Evolutionary conservation across 805 yeast genomes (phyloP), one percentile per base, ranked within the genome.

Genomic region (Nakazawaea peltata): DNA sequence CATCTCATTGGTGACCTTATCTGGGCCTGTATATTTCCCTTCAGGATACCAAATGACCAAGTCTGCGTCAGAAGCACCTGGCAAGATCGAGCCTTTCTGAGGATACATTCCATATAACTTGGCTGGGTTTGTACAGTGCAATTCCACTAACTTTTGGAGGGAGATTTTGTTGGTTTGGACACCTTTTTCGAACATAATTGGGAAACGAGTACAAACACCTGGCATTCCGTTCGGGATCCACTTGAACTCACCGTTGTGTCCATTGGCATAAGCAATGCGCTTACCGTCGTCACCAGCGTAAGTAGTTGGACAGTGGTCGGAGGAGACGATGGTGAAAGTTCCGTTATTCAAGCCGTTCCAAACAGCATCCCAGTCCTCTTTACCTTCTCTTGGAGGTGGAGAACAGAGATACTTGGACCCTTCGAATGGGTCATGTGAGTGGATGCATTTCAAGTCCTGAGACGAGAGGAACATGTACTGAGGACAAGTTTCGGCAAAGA

Each of bases 221-320:
- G 48, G 48, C 25, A 41, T 36, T n/a, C 48, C 48, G 28, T 45
- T 45, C 6, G 48, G 48, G 16, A 45, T 41, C 39, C 41, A 36
- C 30, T 42, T 43, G 33, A 41, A 45, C n/a, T 39, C 45, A 15
- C 45, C 45, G 8, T 37, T 33, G 14, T 32, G 36, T 4, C 48
- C 46, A 37, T 43, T 33, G n/a, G 39, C 37, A 18, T 41, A 37
- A 9, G 45, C 48, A 9, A 35, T 26, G 25, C 39, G 36, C 25
- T 45, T 45, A 7, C 48, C 48, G 9, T 43, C 41, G 4, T 38
- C 39, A 15, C 40, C 39, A 21, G 33, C 32, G 19, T 45, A 45
- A 23, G 26, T 33, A 2, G 45, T 35, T 26, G 48, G 48, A 26
- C 45, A 43, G 36, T 45, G 48, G 28, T 45, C 48, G 9, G 43